A percentile compares a stretch with the other conserved stretches of the same genome.
Evolutionary conservation across 805 yeast species (phyloP).

Genomic region (Blastobotrys parvus): DNA sequence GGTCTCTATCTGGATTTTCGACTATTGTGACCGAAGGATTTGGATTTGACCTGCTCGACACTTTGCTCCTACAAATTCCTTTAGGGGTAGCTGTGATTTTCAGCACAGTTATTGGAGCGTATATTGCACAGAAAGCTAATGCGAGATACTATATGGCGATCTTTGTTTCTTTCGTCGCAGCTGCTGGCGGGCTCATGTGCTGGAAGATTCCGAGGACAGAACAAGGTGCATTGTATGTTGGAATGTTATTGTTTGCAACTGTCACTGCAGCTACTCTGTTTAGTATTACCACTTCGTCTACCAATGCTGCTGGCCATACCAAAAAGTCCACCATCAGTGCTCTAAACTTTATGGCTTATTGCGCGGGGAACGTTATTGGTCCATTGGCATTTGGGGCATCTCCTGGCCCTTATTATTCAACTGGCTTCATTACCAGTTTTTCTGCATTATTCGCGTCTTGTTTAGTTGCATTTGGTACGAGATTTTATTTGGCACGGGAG

Average conservation of each 20-base stretch:
- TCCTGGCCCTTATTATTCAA: constrained; percentile 19
- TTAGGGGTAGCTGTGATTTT: constrained; percentile 36
- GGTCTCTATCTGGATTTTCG: constrained; percentile 35
- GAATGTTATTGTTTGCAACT: constrained; percentile 33
- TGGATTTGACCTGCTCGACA: constrained; percentile 33
- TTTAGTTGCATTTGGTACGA: constrained; percentile 15
- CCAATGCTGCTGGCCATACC: constrained; percentile 49
- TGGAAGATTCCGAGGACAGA: constrained; percentile 32
- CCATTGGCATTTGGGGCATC: constrained; percentile 32
- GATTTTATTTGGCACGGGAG: constrained; percentile 1
- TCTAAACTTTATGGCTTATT: constrained; percentile 38
- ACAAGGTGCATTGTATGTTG: too few relatives aligned
- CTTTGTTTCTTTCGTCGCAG: constrained; percentile 28
- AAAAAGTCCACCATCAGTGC: constrained; percentile 44
- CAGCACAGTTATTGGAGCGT: constrained; percentile 18
- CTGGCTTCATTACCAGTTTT: constrained; percentile 10
- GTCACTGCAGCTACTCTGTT: constrained; percentile 19
- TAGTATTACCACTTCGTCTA: constrained; percentile 26
- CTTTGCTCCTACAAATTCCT: constrained; percentile 40
- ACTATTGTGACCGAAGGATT: constrained; percentile 38
- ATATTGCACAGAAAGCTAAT: constrained; percentile 3
- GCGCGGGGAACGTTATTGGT: constrained; percentile 48
- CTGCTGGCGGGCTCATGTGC: constrained; percentile 36
- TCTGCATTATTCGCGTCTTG: constrained; percentile 28
- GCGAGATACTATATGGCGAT: constrained; percentile 9